A percentile compares a stretch with the other conserved stretches of the same genome.
These are phyloP conservation scores for Mycena epipterygia DNA, from an alignment of 768 basidiomycete species.

Conservation along the genomic window DNA sequence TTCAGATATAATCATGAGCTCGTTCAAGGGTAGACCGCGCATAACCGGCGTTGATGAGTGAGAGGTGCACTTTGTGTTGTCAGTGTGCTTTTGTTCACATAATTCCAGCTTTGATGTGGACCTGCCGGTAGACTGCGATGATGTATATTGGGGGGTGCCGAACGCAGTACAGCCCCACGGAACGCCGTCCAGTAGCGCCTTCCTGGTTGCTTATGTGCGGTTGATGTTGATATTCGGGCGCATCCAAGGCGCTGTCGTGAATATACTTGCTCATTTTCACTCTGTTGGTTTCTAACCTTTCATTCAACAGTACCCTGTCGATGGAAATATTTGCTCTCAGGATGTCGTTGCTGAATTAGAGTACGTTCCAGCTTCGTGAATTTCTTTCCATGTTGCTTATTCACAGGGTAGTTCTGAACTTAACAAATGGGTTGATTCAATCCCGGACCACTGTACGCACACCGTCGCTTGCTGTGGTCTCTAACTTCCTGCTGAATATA, in stretches of 20 bases:
- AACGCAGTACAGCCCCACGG: no score
- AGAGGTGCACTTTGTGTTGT: conserved; percentile 42
- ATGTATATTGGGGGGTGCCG: no score
- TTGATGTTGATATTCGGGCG: conserved; percentile 21
- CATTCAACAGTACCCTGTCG: conserved; percentile 17
- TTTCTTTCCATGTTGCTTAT: background rate
- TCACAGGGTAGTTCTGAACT: background rate
- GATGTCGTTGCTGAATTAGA: conserved; percentile 14
- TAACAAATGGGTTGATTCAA: conserved; percentile 17
- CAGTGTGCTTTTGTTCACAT: background rate
- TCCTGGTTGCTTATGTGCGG: background rate
- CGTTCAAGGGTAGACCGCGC: conserved; percentile 72
- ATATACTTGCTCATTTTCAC: background rate
- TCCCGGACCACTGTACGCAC: conserved; percentile 22
- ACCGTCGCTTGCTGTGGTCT: background rate
- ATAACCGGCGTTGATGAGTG: conserved; percentile 79
- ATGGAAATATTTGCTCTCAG: background rate
- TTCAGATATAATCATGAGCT: conserved; percentile 51
- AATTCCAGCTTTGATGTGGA: no score
- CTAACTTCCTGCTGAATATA: background rate
- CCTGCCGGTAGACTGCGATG: no score
- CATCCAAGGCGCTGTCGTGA: conserved; percentile 12
- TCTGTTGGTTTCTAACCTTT: background rate
- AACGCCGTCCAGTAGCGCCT: conserved; percentile 10
- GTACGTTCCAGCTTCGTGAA: background rate